These are phyloP conservation scores for Pseudoneurospora amorphoporcata DNA, from an alignment of 495 filamentous ascomycete species.

Conservation along the genomic window DNA sequence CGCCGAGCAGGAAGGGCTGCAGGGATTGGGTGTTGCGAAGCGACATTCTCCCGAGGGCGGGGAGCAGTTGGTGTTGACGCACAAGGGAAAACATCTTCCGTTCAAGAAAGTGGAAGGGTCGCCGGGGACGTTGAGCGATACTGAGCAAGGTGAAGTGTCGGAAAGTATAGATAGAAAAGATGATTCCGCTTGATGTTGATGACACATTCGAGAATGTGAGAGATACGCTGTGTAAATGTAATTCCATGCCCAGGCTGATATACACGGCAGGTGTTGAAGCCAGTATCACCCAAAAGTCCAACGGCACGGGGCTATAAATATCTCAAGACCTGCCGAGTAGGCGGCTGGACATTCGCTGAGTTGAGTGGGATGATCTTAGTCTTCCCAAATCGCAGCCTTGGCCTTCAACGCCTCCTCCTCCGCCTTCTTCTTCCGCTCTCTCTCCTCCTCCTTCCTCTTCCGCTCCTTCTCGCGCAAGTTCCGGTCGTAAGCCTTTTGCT, in stretches of 20 bases:
- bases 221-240: not conserved
- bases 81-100: constrained; percentile 41
- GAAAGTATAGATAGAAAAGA: not conserved
- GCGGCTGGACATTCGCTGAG: not conserved
- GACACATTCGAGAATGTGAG: not conserved
- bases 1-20: constrained; percentile 53
- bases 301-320: too few relatives aligned
- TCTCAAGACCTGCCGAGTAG: not conserved
- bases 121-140: not conserved
- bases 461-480: constrained; percentile 78
- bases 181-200: not conserved
- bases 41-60: constrained; percentile 29
- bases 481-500: constrained; percentile 78
- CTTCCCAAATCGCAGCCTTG: constrained; percentile 74
- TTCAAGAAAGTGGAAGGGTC: not conserved
- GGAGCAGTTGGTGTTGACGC: constrained; percentile 39
- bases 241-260: not conserved
- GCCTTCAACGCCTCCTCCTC: constrained; percentile 60
- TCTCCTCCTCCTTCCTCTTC: constrained; percentile 62
- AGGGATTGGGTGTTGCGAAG: constrained; percentile 50
- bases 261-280: not conserved
- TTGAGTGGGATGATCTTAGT: constrained; percentile 32
- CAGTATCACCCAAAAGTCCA: too few relatives aligned
- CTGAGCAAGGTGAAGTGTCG: not conserved
- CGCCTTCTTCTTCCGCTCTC: constrained; percentile 50